Conservation (phyloP, 345 rosid genomes). For the Firmiana major region DNA sequence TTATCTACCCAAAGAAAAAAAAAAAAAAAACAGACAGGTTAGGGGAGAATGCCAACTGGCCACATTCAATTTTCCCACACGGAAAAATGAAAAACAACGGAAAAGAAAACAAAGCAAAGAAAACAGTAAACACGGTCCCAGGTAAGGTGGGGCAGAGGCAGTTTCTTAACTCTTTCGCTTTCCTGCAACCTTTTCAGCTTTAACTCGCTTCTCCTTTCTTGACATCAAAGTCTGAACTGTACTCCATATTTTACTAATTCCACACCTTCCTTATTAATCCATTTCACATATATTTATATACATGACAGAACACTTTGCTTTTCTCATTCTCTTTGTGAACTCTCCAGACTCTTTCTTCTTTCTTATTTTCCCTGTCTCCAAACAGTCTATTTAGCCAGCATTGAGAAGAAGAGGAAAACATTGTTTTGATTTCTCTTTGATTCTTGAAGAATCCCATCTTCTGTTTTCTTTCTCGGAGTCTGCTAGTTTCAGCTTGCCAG, state of each 20-base stretch:
- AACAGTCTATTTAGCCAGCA: neutral
- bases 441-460: neutral
- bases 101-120: no score
- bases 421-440: neutral
- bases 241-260: slow-evolving; percentile 18
- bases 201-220: neutral
- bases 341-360: neutral
- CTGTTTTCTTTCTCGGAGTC: neutral
- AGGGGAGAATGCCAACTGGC: neutral
- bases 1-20: no score
- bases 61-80: neutral
- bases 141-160: neutral
- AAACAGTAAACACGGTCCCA: neutral
- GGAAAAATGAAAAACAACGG: neutral
- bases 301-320: neutral
- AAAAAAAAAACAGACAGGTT: neutral
- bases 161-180: neutral
- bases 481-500: neutral
- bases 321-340: neutral
- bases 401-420: neutral
- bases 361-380: neutral
- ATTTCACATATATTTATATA: neutral
- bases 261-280: neutral
- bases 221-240: slow-evolving; percentile 23
- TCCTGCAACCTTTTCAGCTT: neutral